Percentiles rank a stretch among this genome's conserved stretches.
These are phyloP conservation scores for Plasmodium coatneyi DNA, from an alignment of 169 alveolate species.

Conservation along the genomic window DNA sequence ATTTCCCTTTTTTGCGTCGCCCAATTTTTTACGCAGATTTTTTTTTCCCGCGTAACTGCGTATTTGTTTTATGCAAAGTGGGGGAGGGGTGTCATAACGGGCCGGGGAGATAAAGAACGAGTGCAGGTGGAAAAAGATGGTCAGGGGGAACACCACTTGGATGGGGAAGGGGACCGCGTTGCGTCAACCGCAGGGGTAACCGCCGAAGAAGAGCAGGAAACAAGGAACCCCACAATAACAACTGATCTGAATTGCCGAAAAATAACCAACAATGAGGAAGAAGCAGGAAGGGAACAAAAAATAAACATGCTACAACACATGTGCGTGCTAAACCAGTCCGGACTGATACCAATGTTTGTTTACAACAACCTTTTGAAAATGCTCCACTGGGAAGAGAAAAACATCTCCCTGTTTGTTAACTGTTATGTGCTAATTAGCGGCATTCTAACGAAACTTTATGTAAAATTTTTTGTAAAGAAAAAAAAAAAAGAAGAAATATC, in stretches of 20 bases:
- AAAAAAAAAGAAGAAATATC: neutral
- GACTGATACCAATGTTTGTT: conserved; percentile 34
- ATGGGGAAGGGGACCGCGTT: neutral
- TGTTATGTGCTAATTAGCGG: conserved; percentile 25
- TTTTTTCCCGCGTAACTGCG: neutral
- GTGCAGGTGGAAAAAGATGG: neutral
- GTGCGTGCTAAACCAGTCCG: conserved; percentile 51
- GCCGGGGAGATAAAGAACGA: neutral
- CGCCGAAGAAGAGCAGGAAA: neutral
- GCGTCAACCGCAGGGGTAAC: neutral
- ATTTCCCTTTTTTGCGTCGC: conserved; percentile 15
- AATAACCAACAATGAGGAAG: neutral
- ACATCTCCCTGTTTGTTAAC: conserved; percentile 9
- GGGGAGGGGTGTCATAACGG: neutral
- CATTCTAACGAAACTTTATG: conserved; percentile 13
- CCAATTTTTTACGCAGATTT: conserved; percentile 20
- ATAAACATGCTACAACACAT: conserved; percentile 17
- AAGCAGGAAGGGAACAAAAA: neutral
- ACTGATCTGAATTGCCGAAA: neutral
- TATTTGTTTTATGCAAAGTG: conserved; percentile 11
- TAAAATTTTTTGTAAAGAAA: conserved; percentile 11
- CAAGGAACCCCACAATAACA: too few species aligned
- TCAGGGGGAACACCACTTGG: neutral
- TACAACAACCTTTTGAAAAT: conserved; percentile 7
- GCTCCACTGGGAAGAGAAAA: neutral